Conservation (phyloP, 2,329 filamentous ascomycete genomes). For the Colletotrichum costaricense region DNA sequence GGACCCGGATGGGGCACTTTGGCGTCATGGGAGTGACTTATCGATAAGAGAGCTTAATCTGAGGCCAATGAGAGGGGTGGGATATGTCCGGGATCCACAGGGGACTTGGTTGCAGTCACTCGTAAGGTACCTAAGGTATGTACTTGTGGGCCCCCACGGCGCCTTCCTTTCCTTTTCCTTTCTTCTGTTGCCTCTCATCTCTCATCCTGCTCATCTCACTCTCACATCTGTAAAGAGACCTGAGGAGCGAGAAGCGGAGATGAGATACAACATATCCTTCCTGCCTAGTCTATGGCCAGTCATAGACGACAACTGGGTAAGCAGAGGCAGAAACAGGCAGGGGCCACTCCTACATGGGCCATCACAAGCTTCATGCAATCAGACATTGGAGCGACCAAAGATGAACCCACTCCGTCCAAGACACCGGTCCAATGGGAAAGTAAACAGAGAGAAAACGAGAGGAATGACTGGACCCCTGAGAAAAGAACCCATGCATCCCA, state of each 20-base stretch:
- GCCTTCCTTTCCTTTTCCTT: neutral
- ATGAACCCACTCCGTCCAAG: neutral
- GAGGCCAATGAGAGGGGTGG: neutral
- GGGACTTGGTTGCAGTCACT: neutral
- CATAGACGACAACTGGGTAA: neutral
- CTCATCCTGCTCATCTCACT: neutral
- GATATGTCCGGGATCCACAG: neutral
- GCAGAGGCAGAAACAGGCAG: neutral
- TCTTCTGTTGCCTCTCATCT: neutral
- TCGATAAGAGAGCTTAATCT: slow-evolving; percentile 12
- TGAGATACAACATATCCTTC: neutral
- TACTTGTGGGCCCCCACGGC: neutral
- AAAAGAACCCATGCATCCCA: neutral
- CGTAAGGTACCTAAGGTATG: neutral
- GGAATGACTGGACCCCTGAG: slow-evolving; percentile 15
- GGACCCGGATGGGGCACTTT: slow-evolving; percentile 26
- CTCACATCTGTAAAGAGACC: neutral
- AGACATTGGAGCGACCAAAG: neutral
- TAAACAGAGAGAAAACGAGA: neutral
- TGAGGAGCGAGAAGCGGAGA: neutral
- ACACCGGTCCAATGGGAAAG: neutral
- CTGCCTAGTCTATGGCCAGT: too few species aligned
- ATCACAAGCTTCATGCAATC: slow-evolving; percentile 32
- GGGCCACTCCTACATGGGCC: neutral
- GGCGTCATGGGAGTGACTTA: slow-evolving; percentile 32